Conservation (phyloP, 2,329 filamentous ascomycete genomes). For the Aaosphaeria pasadenensis region DNA sequence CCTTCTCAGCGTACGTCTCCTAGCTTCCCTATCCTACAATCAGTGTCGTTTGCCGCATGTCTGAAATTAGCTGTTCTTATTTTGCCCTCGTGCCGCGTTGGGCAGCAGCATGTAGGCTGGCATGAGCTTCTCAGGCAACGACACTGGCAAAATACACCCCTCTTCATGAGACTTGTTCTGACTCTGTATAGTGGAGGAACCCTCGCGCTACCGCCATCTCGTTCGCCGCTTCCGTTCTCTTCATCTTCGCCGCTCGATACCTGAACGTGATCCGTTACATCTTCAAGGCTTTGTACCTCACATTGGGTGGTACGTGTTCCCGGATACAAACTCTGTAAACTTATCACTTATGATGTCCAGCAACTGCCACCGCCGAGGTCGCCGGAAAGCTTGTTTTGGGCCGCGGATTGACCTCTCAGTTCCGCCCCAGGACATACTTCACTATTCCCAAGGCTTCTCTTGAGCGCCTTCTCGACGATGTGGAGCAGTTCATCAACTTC, state of each 20-base stretch:
- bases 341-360: slow-evolving; percentile 29
- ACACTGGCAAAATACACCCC: neutral
- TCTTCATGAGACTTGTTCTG: neutral
- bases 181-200: slow-evolving; percentile 57
- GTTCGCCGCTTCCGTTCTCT: slow-evolving; percentile 53
- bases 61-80: neutral
- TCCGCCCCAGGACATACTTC: slow-evolving; percentile 64
- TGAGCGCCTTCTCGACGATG: slow-evolving; percentile 59
- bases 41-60: neutral
- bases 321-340: neutral
- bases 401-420: slow-evolving; percentile 58
- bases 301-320: slow-evolving; percentile 53
- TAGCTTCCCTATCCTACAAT: neutral
- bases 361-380: slow-evolving; percentile 57
- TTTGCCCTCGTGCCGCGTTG: neutral
- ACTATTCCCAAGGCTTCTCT: slow-evolving; percentile 63
- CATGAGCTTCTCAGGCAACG: slow-evolving; percentile 1
- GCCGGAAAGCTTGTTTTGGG: slow-evolving; percentile 55
- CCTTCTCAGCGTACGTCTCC: slow-evolving; percentile 55
- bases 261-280: slow-evolving; percentile 60
- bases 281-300: slow-evolving; percentile 59
- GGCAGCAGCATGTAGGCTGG: too few relatives aligned
- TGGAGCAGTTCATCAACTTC: slow-evolving; percentile 65
- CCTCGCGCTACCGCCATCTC: slow-evolving; percentile 62
- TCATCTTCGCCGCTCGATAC: slow-evolving; percentile 64